Conservation (phyloP, 1,284 basidiomycete genomes). For the Pseudozyma pruni region DNA sequence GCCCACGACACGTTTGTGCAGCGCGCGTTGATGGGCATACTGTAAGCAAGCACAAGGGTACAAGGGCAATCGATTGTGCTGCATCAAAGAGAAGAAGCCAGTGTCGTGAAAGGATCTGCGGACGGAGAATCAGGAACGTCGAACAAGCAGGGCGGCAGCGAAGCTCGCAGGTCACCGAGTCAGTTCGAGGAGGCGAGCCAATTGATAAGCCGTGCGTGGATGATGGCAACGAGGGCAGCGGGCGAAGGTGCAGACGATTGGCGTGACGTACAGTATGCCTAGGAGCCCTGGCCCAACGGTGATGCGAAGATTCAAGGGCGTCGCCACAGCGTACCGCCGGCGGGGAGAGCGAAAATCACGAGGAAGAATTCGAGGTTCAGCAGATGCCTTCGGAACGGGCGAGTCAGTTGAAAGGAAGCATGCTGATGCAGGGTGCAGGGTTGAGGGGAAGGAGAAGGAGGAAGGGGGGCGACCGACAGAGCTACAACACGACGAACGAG, state of each 20-base stretch:
- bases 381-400: neutral
- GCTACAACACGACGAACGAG: neutral
- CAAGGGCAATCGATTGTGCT: constrained; percentile 4
- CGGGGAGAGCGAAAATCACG: neutral
- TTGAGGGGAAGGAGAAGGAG: neutral
- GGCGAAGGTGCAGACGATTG: neutral
- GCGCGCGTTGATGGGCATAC: neutral
- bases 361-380: neutral
- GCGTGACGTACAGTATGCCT: constrained; percentile 15
- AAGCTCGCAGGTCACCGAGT: too few species aligned
- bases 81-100: neutral
- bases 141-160: neutral
- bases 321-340: constrained; percentile 6
- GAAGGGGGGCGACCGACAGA: neutral
- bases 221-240: neutral
- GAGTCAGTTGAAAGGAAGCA: neutral
- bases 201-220: neutral
- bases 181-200: neutral
- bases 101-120: constrained; percentile 2
- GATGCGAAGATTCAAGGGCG: neutral
- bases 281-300: constrained; percentile 25
- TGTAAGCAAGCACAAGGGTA: constrained; percentile 1
- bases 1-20: neutral
- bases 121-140: constrained; percentile 3
- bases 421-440: constrained; percentile 3